Evolutionary conservation across 768 basidiomycete genomes (phyloP), one percentile per base, ranked within the genome.

Genomic region (Auricularia cornea): DNA sequence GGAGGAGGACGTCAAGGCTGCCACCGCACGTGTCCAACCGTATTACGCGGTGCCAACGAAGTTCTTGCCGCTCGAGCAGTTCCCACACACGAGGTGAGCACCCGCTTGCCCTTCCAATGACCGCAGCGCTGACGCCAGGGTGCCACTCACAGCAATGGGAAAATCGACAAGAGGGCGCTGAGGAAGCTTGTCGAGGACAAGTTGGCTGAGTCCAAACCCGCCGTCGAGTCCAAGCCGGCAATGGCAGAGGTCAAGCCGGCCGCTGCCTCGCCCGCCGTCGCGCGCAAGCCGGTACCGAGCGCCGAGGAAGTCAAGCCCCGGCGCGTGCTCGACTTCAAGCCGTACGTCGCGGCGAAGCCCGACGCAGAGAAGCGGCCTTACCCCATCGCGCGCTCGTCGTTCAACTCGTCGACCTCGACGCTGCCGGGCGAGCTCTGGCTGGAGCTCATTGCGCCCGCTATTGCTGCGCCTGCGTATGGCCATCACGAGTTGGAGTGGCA

Each of bases 31-130:
- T 63, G 73, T 82, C 2, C 82, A 83, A 66, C 83, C 84, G 4
- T 83, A 84, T 69, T 86, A 86, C 68, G 84, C 83, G 11, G 81
- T 85, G 5, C 84, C 84, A 8, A 76, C 78, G 3, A 76, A 76
- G 35, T 77, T 78, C 63, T 48, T 82, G 38, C 70, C 74, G 3
- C 71, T 85, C 59, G 75, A 75, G 23, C 72, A 74, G 40, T 80
- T 85, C 67, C 83, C 84, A 8, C 78, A 80, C 67, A 86, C 85
- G 28, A 65, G 75, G 81, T 83, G 69, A 65, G 81, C 68, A 26
- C n/a, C 10, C n/a, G 16, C 38, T 16, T 32, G 62, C 32, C 57
- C 16, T n/a, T 44, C 59, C 31, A 20, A 20, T 38, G 35, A 38
- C 35, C 10, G 16, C 10, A 38, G 35, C 35, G 16, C 35, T 38